Evolutionary conservation across 352 stramenopile species (phyloP).

Genomic region (Pythium sukuiense): DNA sequence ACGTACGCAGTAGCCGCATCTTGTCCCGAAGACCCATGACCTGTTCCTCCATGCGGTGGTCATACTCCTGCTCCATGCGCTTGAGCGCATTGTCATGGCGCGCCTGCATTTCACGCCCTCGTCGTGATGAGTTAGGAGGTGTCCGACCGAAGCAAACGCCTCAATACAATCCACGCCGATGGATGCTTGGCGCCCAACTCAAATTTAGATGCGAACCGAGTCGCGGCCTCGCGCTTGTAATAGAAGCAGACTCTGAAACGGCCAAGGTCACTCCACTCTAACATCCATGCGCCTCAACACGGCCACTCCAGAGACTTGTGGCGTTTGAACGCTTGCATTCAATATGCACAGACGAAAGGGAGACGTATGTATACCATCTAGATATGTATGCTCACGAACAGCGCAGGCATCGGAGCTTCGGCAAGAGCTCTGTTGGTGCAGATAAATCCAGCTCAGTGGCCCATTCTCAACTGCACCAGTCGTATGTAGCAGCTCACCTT

Average conservation of each 20-base stretch:
- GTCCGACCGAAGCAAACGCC: neutral
- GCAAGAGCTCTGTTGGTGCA: slow-evolving; percentile 21
- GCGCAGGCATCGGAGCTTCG: slow-evolving; percentile 27
- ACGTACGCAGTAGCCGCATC: slow-evolving; percentile 81
- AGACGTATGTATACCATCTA: slow-evolving; percentile 9
- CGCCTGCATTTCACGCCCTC: slow-evolving; percentile 38
- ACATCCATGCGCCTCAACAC: neutral
- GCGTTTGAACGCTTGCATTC: neutral
- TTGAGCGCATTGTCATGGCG: slow-evolving; percentile 72
- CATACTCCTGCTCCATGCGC: slow-evolving; percentile 80
- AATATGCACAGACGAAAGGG: neutral
- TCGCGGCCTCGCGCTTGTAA: neutral
- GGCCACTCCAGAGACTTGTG: neutral
- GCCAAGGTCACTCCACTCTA: neutral
- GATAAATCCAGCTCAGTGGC: neutral
- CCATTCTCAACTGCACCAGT: neutral
- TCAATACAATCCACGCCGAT: neutral
- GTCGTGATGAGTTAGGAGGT: neutral
- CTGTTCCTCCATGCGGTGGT: slow-evolving; percentile 82
- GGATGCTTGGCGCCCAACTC: neutral
- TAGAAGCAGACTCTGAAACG: neutral
- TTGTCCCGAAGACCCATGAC: slow-evolving; percentile 83
- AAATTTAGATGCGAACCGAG: slow-evolving; percentile 1
- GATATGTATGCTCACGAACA: slow-evolving; percentile 23
- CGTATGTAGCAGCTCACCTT: slow-evolving; percentile 17